Conservation (phyloP, 352 stramenopile genomes). For the Halophytophthora batemanensis region DNA sequence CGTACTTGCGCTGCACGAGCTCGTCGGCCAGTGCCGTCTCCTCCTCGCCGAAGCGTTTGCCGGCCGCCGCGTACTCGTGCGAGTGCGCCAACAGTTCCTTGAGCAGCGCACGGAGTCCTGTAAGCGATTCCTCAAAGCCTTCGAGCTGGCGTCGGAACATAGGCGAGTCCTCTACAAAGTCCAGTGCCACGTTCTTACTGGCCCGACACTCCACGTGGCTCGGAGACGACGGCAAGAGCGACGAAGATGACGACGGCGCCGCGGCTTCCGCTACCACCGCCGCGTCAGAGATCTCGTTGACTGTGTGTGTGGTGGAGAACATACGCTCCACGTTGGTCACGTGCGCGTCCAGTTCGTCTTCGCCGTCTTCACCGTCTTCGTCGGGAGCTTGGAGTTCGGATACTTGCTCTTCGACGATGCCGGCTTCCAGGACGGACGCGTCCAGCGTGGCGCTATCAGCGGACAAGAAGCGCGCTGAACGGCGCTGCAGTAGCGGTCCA, state of each 20-base stretch:
- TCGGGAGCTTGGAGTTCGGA: neutral
- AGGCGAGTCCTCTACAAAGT: constrained; percentile 85
- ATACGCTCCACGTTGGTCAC: neutral
- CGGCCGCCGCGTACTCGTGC: constrained; percentile 75
- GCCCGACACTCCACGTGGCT: constrained; percentile 20
- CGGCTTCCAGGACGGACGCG: neutral
- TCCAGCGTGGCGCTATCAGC: neutral
- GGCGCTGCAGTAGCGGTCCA: neutral
- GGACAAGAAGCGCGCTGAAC: neutral
- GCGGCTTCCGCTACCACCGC: neutral
- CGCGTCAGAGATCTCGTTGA: neutral
- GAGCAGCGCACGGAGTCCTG: constrained; percentile 55
- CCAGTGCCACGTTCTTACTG: constrained; percentile 78
- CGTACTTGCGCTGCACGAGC: constrained; percentile 73
- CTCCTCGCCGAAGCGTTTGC: constrained; percentile 61
- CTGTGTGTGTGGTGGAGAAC: neutral
- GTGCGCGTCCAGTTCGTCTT: neutral
- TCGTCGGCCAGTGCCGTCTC: constrained; percentile 71
- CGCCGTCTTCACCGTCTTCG: neutral
- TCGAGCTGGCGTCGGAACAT: constrained; percentile 84
- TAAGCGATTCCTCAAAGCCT: constrained; percentile 73
- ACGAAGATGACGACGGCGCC: neutral
- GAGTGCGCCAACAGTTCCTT: constrained; percentile 67
- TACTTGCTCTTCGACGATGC: neutral
- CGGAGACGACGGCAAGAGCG: too few relatives aligned